A percentile compares a stretch with the other conserved stretches of the same genome.
phyloP scores from a whole-genome alignment of 768 basidiomycete genomes.

The Rossbeevera mucosa region DNA sequence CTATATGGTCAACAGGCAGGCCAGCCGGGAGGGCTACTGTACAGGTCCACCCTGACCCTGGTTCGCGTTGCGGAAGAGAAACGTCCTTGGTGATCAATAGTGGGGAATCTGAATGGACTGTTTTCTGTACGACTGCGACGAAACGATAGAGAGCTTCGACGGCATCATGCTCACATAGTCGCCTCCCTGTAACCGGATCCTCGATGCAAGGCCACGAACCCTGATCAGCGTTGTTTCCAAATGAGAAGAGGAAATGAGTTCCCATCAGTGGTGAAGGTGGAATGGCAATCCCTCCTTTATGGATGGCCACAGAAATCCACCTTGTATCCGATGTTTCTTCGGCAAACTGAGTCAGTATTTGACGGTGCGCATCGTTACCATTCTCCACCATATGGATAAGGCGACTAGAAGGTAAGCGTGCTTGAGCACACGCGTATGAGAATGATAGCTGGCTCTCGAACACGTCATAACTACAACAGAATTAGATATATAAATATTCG shows the following conservation, averaged over 20 bases:
- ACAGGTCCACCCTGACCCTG: constrained; percentile 39
- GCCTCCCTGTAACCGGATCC: constrained; percentile 60
- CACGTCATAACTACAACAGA: constrained; percentile 32
- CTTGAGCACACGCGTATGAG: constrained; percentile 47
- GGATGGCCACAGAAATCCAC: constrained; percentile 49
- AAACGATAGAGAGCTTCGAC: constrained; percentile 53
- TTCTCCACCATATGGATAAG: constrained; percentile 62
- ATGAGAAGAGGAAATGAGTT: constrained; percentile 39
- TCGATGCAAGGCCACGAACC: constrained; percentile 37
- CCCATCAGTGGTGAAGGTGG: constrained; percentile 44
- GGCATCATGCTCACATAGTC: constrained; percentile 57
- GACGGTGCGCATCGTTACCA: constrained; percentile 52
- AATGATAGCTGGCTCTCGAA: constrained; percentile 61
- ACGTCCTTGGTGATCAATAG: constrained; percentile 24
- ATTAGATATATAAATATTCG: constrained; percentile 4
- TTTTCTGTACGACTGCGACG: constrained; percentile 24
- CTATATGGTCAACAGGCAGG: constrained; percentile 37
- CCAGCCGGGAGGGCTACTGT: constrained; percentile 45
- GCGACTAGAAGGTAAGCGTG: constrained; percentile 45
- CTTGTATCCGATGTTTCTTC: constrained; percentile 38
- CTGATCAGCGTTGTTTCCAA: constrained; percentile 40
- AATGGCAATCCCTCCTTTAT: constrained; percentile 30
- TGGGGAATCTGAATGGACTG: constrained; percentile 5
- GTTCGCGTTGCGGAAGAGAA: constrained; percentile 14
- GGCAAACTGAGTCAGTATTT: constrained; percentile 43